Conservation (phyloP, 202 grass and related monocot species). For the Cymbopogon flexuosus region DNA sequence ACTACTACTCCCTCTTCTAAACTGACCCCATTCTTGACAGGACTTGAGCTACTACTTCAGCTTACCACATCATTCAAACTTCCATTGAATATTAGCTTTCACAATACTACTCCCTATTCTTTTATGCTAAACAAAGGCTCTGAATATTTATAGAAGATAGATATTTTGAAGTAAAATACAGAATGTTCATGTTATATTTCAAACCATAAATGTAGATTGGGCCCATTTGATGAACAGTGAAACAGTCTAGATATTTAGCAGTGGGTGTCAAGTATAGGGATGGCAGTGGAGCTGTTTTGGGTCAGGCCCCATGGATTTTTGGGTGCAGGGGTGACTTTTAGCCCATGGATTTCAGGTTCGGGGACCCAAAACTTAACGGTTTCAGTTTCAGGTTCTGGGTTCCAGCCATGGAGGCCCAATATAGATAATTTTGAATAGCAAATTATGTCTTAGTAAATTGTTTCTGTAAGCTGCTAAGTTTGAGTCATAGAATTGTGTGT, state of each 20-base stretch:
- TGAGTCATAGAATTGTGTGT: too few relatives aligned
- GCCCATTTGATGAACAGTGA: neutral
- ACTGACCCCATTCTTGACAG: too few relatives aligned
- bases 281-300: too few relatives aligned
- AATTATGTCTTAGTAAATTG: too few relatives aligned
- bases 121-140: neutral
- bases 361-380: too few relatives aligned
- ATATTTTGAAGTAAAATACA: neutral
- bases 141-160: constrained; percentile 5
- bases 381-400: too few relatives aligned
- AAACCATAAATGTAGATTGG: neutral
- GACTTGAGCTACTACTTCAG: neutral
- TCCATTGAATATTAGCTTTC: neutral
- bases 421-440: too few relatives aligned
- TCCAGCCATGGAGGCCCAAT: too few relatives aligned
- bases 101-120: neutral
- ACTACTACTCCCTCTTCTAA: neutral
- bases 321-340: too few relatives aligned
- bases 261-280: neutral
- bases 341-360: too few relatives aligned
- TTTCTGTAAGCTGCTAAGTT: too few relatives aligned
- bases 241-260: neutral
- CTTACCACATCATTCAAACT: neutral
- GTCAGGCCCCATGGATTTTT: too few relatives aligned
- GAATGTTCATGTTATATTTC: constrained; percentile 4